Percentiles rank a stretch among this genome's conserved stretches.
phyloP scores from a whole-genome alignment of 2,329 filamentous ascomycete species.

The Ophiostoma novo-ulmi region DNA sequence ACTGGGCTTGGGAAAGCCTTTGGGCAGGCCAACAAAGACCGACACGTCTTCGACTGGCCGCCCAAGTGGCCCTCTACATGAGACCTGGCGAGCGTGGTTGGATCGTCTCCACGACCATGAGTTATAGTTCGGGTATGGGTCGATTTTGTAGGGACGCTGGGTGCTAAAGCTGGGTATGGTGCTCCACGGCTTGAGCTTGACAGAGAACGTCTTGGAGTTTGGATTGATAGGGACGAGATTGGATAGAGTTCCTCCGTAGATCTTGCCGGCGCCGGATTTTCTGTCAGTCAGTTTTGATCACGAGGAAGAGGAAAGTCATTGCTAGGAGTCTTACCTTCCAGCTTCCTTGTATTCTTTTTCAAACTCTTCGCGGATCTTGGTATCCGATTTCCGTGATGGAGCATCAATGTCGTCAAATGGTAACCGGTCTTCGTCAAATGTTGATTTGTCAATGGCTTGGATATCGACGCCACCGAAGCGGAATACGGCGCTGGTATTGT shows the following conservation, averaged over 20 bases:
- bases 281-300: neutral
- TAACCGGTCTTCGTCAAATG: conserved; percentile 18
- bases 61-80: conserved; percentile 62
- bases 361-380: conserved; percentile 30
- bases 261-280: conserved; percentile 42
- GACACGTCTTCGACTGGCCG: conserved; percentile 56
- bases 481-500: neutral
- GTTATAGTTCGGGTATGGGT: conserved; percentile 69
- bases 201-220: conserved; percentile 31
- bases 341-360: conserved; percentile 41
- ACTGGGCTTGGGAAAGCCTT: conserved; percentile 53
- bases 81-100: conserved; percentile 50
- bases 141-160: conserved; percentile 53
- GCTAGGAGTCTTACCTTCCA: conserved; percentile 32
- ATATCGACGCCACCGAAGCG: conserved; percentile 15
- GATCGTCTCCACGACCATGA: conserved; percentile 53
- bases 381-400: conserved; percentile 13
- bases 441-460: neutral
- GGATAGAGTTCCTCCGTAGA: conserved; percentile 54
- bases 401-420: conserved; percentile 19
- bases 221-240: conserved; percentile 41
- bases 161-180: conserved; percentile 37
- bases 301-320: neutral
- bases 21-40: conserved; percentile 58
- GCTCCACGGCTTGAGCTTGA: conserved; percentile 30